Evolutionary conservation across 1,139 yeast genomes (phyloP).

Genomic region (Insectozyma bohioensis): DNA sequence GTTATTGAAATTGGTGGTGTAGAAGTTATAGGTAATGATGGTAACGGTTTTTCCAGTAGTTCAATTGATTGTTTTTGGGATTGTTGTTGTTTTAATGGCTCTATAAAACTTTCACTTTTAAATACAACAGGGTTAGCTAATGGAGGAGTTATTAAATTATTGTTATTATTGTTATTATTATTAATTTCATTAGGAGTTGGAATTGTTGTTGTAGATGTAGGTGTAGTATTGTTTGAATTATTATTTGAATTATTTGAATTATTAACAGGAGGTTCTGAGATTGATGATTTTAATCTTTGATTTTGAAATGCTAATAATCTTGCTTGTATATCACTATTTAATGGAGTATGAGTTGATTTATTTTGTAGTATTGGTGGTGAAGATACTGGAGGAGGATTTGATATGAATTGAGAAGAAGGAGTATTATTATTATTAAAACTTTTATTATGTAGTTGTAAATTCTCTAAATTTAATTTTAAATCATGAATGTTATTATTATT

Average conservation of each 20-base stretch:
- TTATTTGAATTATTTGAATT: conserved; percentile 8
- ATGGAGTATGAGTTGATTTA: conserved; percentile 23
- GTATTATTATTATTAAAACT: too few species aligned
- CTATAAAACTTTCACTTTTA: conserved; percentile 8
- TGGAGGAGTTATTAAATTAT: conserved; percentile 37
- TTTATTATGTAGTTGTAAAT: too few species aligned
- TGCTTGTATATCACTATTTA: conserved; percentile 72
- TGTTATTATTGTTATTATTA: conserved; percentile 11
- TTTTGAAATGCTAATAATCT: conserved; percentile 74
- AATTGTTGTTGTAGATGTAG: conserved; percentile 3
- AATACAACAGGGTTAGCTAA: conserved; percentile 1
- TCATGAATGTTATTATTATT: too few species aligned
- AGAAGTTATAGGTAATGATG: conserved; percentile 27
- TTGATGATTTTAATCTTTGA: conserved; percentile 43
- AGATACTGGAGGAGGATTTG: conserved; percentile 5
- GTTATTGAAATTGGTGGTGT: conserved; percentile 9
- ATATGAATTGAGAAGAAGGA: too few species aligned
- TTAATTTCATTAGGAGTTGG: conserved; percentile 3
- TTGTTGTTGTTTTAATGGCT: conserved; percentile 4
- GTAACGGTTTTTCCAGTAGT: conserved; percentile 34
- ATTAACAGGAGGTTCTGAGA: conserved; percentile 11
- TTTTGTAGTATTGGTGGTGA: conserved; percentile 5
- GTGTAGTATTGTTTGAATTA: conserved; percentile 2
- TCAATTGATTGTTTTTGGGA: too few species aligned
- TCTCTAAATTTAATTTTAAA: too few species aligned